These are phyloP conservation scores for Rhizopogon roseolus DNA, from an alignment of 768 basidiomycete species.

Conservation along the genomic window DNA sequence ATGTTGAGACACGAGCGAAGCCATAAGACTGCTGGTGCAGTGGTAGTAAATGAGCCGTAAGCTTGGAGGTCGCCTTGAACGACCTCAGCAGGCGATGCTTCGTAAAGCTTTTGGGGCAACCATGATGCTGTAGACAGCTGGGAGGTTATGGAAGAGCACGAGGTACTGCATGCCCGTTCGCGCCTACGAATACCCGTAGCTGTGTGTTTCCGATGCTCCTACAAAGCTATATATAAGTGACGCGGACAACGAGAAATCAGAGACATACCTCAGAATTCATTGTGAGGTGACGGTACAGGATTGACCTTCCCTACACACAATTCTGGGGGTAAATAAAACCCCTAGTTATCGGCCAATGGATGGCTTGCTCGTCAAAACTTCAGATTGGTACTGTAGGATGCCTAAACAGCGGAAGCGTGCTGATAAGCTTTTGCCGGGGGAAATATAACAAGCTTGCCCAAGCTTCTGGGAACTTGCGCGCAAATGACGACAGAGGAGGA, in stretches of 20 bases:
- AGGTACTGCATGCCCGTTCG: conserved; percentile 14
- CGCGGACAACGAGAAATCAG: no score
- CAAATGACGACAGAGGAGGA: not conserved
- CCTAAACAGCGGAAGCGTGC: not conserved
- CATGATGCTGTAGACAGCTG: conserved; percentile 21
- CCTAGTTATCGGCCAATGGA: not conserved
- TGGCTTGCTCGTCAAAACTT: no score
- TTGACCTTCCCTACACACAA: not conserved
- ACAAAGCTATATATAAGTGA: not conserved
- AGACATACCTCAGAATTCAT: not conserved
- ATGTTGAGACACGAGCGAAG: conserved; percentile 21
- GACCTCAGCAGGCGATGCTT: conserved; percentile 16
- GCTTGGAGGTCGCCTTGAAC: conserved; percentile 20
- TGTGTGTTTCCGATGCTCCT: not conserved
- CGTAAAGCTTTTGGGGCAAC: conserved; percentile 17
- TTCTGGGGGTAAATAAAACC: not conserved
- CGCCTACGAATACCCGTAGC: not conserved
- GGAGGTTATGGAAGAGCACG: conserved; percentile 17
- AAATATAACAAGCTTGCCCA: not conserved
- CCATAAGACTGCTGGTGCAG: conserved; percentile 26
- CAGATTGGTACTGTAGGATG: not conserved
- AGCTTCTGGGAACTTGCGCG: not conserved
- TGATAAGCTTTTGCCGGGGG: not conserved
- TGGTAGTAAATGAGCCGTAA: conserved; percentile 37
- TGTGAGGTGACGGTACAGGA: not conserved